Percentiles rank a stretch among this genome's conserved stretches.
Evolutionary conservation across 2,329 filamentous ascomycete genomes (phyloP).

Genomic region (Talaromyces islandicus): DNA sequence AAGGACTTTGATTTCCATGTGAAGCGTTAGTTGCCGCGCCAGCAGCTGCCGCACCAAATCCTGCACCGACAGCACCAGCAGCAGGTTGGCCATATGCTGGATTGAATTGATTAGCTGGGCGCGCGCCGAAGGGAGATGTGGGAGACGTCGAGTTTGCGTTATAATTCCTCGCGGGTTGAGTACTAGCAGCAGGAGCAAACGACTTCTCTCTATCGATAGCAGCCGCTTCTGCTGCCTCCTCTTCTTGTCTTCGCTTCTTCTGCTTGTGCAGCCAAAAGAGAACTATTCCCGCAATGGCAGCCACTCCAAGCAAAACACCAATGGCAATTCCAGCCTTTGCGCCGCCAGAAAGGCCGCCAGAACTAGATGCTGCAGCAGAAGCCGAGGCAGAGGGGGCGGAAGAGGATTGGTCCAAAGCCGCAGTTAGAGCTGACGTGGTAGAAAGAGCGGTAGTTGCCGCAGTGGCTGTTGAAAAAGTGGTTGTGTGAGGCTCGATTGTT

Average conservation of each 20-base stretch:
- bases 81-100: conserved; percentile 53
- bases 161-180: conserved; percentile 18
- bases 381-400: conserved; percentile 15
- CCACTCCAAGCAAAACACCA: conserved; percentile 66
- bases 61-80: conserved; percentile 19
- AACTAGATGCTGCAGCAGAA: conserved; percentile 15
- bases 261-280: conserved; percentile 72
- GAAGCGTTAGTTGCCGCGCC: conserved; percentile 16
- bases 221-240: conserved; percentile 39
- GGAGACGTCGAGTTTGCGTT: conserved; percentile 32
- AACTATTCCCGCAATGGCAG: conserved; percentile 59
- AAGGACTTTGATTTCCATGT: conserved; percentile 20
- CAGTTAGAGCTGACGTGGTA: conserved; percentile 7
- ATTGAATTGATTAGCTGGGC: conserved; percentile 77
- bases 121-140: conserved; percentile 76
- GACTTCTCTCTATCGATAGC: conserved; percentile 59
- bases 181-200: conserved; percentile 23
- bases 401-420: conserved; percentile 15
- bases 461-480: conserved; percentile 10
- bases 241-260: conserved; percentile 9
- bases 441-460: not conserved
- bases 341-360: conserved; percentile 37
- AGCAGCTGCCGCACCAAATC: conserved; percentile 11
- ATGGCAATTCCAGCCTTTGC: conserved; percentile 78
- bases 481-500: not conserved